A percentile compares a stretch with the other conserved stretches of the same genome.
Evolutionary conservation across 2,329 filamentous ascomycete species (phyloP).

Genomic region (Rutstroemia sp.): DNA sequence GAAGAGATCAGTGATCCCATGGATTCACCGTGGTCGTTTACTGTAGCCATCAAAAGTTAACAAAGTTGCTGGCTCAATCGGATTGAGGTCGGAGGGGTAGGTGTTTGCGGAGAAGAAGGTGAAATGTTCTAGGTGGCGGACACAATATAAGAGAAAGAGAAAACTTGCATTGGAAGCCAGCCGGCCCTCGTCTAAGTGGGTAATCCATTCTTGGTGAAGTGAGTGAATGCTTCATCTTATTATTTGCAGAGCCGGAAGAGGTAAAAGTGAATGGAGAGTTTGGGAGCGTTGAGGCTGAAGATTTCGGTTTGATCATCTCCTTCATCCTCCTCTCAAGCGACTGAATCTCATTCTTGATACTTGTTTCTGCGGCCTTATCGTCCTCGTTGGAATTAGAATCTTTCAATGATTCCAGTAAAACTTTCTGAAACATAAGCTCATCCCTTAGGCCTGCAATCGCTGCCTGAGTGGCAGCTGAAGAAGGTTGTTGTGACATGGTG

Average conservation of each 20-base stretch:
- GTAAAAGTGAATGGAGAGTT: not conserved
- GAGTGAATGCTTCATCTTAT: not conserved
- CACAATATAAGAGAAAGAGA: not conserved
- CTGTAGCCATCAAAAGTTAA: not conserved
- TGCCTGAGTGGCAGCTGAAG: not conserved
- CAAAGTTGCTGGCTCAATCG: not conserved
- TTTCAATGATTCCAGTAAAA: conserved; percentile 38
- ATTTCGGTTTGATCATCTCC: not conserved
- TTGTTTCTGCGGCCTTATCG: not conserved
- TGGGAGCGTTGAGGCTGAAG: not conserved
- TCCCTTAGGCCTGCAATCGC: conserved; percentile 30
- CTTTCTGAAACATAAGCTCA: conserved; percentile 37
- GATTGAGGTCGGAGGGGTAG: too few relatives aligned
- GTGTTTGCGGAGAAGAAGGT: too few relatives aligned
- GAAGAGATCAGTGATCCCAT: conserved; percentile 10
- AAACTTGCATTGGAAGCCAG: conserved; percentile 2
- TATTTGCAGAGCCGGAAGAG: not conserved
- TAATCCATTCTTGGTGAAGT: not conserved
- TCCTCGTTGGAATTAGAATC: conserved; percentile 18
- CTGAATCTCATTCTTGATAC: not conserved
- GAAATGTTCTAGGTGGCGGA: not conserved
- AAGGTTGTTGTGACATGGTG: conserved; percentile 6
- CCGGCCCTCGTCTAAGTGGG: not conserved
- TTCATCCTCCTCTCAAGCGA: not conserved
- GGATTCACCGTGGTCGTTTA: not conserved